A percentile compares a stretch with the other conserved stretches of the same genome.
Evolutionary conservation across 2,329 filamentous ascomycete genomes (phyloP).

Genomic region (Calonectria naviculata): DNA sequence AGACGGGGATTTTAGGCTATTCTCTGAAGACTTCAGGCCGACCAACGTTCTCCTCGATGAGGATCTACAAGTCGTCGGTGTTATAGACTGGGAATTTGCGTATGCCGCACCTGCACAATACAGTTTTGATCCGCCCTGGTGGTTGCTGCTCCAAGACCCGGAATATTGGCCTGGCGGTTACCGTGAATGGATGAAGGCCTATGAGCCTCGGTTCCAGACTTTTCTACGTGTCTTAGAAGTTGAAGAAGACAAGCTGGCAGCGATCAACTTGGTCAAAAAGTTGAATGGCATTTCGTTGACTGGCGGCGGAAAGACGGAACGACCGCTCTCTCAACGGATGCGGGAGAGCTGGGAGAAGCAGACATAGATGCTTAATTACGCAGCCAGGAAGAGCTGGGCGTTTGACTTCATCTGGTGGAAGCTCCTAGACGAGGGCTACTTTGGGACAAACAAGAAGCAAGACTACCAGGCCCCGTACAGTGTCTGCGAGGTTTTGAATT

Average conservation of each 20-base stretch:
- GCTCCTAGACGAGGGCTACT: background rate
- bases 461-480: too few relatives aligned
- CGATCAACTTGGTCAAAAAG: too few relatives aligned
- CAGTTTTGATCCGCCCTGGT: background rate
- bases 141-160: background rate
- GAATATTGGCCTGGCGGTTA: background rate
- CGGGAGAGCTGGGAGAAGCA: background rate
- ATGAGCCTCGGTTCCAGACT: background rate
- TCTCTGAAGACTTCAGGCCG: background rate
- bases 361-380: background rate
- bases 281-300: too few relatives aligned
- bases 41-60: too few relatives aligned
- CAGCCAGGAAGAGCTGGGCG: background rate
- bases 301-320: too few relatives aligned
- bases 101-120: background rate
- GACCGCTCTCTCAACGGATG: background rate
- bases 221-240: background rate
- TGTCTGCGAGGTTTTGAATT: too few relatives aligned
- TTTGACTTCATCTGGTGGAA: background rate
- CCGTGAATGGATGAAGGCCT: background rate
- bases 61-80: background rate
- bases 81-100: background rate
- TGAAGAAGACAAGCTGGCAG: too few relatives aligned
- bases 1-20: background rate
- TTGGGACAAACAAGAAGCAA: background rate